Base-by-base conservation (phyloP, 2,329 filamentous ascomycete genomes). In the Aspergillus quadrilineatus region DNA sequence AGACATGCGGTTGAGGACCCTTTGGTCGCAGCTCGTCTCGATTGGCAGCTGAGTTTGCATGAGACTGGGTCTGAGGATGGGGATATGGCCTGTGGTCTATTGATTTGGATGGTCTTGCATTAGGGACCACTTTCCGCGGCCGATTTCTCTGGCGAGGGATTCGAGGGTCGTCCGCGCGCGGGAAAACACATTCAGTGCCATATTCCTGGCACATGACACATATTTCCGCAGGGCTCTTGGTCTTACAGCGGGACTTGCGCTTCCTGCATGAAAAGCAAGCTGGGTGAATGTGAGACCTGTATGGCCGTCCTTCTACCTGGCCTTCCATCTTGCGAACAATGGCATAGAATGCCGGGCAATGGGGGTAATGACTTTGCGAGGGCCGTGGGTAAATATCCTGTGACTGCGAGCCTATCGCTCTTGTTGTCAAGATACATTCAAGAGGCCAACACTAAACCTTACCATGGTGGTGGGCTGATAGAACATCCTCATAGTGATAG, bases 221-320 rank as follows among this genome's bases (percentile, higher is more conserved):
- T 5, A 70, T 67, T 12, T 72, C 63, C 0, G 75, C 71, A 8
- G 73, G 67, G 12, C 73, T 60, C 57, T 79, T 77, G 10, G 79
- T 76, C 49, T 79, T 80, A 63, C 82, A 84, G 50, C 82, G 73
- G 1, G 80, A 81, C 64, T 84, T 83, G 46, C 82, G 76, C 49
- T 75, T 75, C 28, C 81, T 75, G 60, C 82, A 85, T 6, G 78
- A 71, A 5, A 79, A 64, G 66, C 82, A 84, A 1, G 82, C 82
- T 7, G 81, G 82, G 32, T 77, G 76, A 37, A 79, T 71, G 64
- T 84, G 81, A 5, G 81, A 84, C 53, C 81, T 73, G 63, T 84
- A 84, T 2, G 81, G 81, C 22, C 82, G 71, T 15, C 59, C 61
- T 55, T 62, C 37, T 14, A 15, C 12, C 8, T 44, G 7, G 37